These are phyloP conservation scores for Naganishia kalamii DNA, from an alignment of 768 basidiomycete species.

Conservation along the genomic window DNA sequence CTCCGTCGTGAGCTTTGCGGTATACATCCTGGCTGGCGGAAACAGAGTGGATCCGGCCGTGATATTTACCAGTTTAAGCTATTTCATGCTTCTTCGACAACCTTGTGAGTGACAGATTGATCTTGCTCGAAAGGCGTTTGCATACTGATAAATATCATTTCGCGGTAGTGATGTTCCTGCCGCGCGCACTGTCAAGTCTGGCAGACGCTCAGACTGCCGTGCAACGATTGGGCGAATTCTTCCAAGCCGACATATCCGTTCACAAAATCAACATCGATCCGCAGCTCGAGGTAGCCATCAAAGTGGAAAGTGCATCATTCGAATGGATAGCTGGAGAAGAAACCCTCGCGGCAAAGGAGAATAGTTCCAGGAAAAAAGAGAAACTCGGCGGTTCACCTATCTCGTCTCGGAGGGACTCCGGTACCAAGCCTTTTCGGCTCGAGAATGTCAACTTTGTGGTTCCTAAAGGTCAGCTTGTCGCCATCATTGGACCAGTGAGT, in stretches of 20 bases:
- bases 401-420: background rate
- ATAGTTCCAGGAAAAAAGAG: slow-evolving; percentile 25
- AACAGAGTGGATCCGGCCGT: slow-evolving; percentile 59
- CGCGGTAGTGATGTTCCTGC: slow-evolving; percentile 37
- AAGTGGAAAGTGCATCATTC: slow-evolving; percentile 57
- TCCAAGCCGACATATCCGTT: slow-evolving; percentile 55
- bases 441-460: slow-evolving; percentile 54
- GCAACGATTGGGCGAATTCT: slow-evolving; percentile 51
- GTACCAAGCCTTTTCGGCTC: slow-evolving; percentile 52
- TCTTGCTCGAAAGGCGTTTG: background rate
- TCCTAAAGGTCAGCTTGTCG: slow-evolving; percentile 57
- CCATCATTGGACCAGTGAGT: slow-evolving; percentile 60
- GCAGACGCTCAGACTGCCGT: slow-evolving; percentile 64
- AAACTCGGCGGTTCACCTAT: slow-evolving; percentile 12
- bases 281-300: slow-evolving; percentile 52
- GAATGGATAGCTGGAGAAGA: slow-evolving; percentile 55
- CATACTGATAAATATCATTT: background rate
- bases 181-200: slow-evolving; percentile 53
- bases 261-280: slow-evolving; percentile 51
- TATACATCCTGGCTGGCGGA: slow-evolving; percentile 55
- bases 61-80: slow-evolving; percentile 63
- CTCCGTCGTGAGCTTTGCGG: slow-evolving; percentile 62
- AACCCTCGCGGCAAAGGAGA: slow-evolving; percentile 24
- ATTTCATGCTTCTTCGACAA: slow-evolving; percentile 60
- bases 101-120: slow-evolving; percentile 62